phyloP scores from a whole-genome alignment of 805 yeast species.

The Jamesozyma spencerorum region DNA sequence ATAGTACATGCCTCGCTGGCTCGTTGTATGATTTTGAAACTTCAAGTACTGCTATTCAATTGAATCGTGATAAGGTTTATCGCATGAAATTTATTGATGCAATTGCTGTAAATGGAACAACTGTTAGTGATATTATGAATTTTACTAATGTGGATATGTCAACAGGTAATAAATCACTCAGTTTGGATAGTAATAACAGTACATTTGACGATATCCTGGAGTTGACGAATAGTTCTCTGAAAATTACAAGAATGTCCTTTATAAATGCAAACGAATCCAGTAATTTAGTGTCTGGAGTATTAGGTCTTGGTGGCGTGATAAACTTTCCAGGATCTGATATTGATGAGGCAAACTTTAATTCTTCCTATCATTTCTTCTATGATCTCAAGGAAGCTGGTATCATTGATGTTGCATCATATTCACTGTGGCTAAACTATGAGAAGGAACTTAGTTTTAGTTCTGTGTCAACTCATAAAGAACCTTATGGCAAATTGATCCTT shows the following conservation, averaged over 20 bases:
- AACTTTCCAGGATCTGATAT: slow-evolving; percentile 10
- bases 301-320: slow-evolving; percentile 37
- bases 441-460: slow-evolving; percentile 7
- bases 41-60: slow-evolving; percentile 13
- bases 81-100: slow-evolving; percentile 21
- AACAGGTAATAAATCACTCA: not conserved
- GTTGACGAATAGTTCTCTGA: slow-evolving; percentile 5
- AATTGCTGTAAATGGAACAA: slow-evolving; percentile 18
- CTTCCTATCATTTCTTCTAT: slow-evolving; percentile 29
- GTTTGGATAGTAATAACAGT: not conserved
- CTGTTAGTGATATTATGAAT: slow-evolving; percentile 16
- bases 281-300: slow-evolving; percentile 31
- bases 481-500: slow-evolving; percentile 39
- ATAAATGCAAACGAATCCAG: slow-evolving; percentile 32
- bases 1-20: slow-evolving; percentile 8
- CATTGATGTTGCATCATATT: slow-evolving; percentile 36
- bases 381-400: slow-evolving; percentile 23
- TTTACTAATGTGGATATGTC: slow-evolving; percentile 8
- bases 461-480: no score
- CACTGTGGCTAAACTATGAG: slow-evolving; percentile 30
- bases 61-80: slow-evolving; percentile 7
- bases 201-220: not conserved
- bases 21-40: slow-evolving; percentile 11
- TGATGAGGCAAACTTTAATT: slow-evolving; percentile 13
- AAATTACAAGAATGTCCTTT: slow-evolving; percentile 29